phyloP scores from a whole-genome alignment of 2,329 filamentous ascomycete species.

The Scedosporium boydii region DNA sequence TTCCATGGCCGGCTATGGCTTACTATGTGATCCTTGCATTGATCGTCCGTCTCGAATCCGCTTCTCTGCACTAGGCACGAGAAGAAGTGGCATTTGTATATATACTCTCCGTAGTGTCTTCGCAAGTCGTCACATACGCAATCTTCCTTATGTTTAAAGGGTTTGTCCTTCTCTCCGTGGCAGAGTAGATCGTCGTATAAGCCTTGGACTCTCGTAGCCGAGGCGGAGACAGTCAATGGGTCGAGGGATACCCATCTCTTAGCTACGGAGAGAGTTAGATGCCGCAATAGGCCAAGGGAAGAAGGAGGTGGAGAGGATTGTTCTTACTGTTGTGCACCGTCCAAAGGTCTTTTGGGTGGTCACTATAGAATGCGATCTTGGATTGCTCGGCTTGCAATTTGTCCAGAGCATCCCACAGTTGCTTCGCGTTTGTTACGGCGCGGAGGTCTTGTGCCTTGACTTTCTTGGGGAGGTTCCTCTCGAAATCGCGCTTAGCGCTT shows the following conservation, averaged over 20 bases:
- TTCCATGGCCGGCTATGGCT: conserved; percentile 13
- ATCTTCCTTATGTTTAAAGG: neutral
- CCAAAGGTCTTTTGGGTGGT: neutral
- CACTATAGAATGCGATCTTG: neutral
- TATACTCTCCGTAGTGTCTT: neutral
- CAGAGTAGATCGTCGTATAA: neutral
- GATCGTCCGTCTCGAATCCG: neutral
- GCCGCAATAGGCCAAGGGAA: neutral
- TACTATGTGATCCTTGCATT: neutral
- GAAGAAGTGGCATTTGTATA: neutral
- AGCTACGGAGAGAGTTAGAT: neutral
- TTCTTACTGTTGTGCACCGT: neutral
- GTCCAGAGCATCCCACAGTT: neutral
- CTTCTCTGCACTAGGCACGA: neutral
- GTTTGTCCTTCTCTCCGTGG: neutral
- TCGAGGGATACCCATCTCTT: neutral
- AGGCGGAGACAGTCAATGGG: neutral
- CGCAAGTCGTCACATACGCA: neutral
- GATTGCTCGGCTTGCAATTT: neutral
- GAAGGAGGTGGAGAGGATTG: neutral
- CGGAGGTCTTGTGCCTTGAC: neutral
- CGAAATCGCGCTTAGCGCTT: neutral
- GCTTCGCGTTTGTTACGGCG: neutral
- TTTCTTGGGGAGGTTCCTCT: neutral
- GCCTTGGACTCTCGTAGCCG: neutral